Conservation (phyloP, 345 rosid species). For the Acer yangbiense region DNA sequence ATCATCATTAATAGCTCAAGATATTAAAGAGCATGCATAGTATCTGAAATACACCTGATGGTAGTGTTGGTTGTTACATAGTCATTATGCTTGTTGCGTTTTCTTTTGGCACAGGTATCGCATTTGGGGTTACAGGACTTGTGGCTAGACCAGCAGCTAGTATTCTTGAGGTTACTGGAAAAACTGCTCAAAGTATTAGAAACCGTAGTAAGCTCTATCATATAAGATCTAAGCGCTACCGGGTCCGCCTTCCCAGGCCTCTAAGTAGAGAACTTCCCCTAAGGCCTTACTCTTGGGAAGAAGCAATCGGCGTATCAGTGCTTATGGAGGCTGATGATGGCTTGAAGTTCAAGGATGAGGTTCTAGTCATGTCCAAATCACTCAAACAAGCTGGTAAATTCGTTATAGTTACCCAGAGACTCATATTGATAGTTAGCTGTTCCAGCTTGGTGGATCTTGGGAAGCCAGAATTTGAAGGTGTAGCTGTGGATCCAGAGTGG, state of each 20-base stretch:
- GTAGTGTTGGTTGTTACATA: neutral
- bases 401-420: constrained; percentile 61
- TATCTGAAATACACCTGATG: neutral
- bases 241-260: constrained; percentile 80
- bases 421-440: constrained; percentile 64
- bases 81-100: constrained; percentile 16
- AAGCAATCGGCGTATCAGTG: constrained; percentile 78
- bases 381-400: constrained; percentile 75
- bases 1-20: neutral
- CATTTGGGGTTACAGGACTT: constrained; percentile 88
- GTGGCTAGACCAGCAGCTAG: constrained; percentile 98
- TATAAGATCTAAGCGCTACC: constrained; percentile 52
- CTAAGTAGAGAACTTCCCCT: constrained; percentile 79
- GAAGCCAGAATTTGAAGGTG: constrained; percentile 71
- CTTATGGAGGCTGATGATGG: constrained; percentile 66
- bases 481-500: constrained; percentile 70
- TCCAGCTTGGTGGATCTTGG: constrained; percentile 61
- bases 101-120: constrained; percentile 54
- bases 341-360: constrained; percentile 63
- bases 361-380: constrained; percentile 63
- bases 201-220: constrained; percentile 71
- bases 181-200: constrained; percentile 93
- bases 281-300: constrained; percentile 89
- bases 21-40: neutral
- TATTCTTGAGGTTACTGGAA: constrained; percentile 90